Conservation (phyloP, 2,329 filamentous ascomycete genomes). For the Clathrospora elynae region DNA sequence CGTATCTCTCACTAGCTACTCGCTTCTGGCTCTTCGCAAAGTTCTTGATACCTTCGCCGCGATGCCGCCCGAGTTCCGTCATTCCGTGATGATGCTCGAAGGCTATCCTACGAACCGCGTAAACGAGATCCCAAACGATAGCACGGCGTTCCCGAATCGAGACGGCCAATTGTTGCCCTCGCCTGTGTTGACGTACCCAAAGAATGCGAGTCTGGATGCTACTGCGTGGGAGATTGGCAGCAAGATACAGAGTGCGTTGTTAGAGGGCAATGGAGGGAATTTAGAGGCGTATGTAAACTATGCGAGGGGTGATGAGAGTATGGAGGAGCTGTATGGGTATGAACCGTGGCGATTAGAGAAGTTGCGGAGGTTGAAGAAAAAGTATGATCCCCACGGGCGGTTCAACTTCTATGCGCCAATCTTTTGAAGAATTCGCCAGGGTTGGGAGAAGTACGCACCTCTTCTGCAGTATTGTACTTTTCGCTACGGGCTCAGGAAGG, state of each 20-base stretch:
- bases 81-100: conserved; percentile 24
- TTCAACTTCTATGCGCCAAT: conserved; percentile 42
- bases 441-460: too few relatives aligned
- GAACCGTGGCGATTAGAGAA: conserved; percentile 43
- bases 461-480: too few relatives aligned
- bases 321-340: conserved; percentile 42
- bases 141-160: conserved; percentile 29
- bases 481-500: too few relatives aligned
- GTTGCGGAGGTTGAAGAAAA: conserved; percentile 38
- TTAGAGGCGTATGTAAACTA: conserved; percentile 44
- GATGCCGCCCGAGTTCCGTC: conserved; percentile 16
- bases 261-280: conserved; percentile 14
- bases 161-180: conserved; percentile 18
- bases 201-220: conserved; percentile 21
- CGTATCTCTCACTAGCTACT: conserved; percentile 17
- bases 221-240: conserved; percentile 15
- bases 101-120: conserved; percentile 25
- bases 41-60: conserved; percentile 20
- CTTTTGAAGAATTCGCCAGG: conserved; percentile 2
- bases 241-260: conserved; percentile 14
- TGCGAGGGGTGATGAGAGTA: conserved; percentile 34
- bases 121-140: conserved; percentile 14
- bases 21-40: conserved; percentile 13
- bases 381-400: conserved; percentile 40
- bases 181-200: conserved; percentile 20